Base-by-base conservation (phyloP, 306 rosid genomes). In the Prinsepia uniflora region DNA sequence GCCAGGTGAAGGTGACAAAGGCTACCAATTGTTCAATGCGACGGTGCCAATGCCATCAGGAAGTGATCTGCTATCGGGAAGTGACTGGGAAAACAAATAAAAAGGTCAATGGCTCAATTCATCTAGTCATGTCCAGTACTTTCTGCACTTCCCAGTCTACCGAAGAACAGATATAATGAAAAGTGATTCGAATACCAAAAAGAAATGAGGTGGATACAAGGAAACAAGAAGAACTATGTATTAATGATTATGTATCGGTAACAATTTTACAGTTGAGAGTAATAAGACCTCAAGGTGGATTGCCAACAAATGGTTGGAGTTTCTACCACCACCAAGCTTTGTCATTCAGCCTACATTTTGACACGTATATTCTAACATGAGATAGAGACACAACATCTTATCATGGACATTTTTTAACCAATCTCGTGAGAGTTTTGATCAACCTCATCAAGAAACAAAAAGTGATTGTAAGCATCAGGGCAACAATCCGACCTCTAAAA, bases 401-500 rank as follows among this genome's bases (percentile, higher is more conserved):
- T 53, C 60, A 67, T 4, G 71, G 61, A 49, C 76, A 72, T 67
- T 72, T 44, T 13, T 57, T 58, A 49, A 68, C 54, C 43, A 80
- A 70, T 77, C 73, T 74, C 43, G 80, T 56, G 10, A 61, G 22
- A 34, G 17, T 56, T 46, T 46, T 76, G 50, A 72, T 63, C 30
- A 86, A 48, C 74, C 84, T 90, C 12, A 82, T 45, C 72, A 75
- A 61, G 19, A 87, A 80, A 67, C 90, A 82, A 83, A 96, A 89
- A 63, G 80, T 40, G 42, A 90, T 56, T 20, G 83, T 74, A 6
- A 92, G 79, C 15, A 78, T 6, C 56, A 90, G 44, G 54, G 96
- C 92, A 8, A 52, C 34, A 58, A 88, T 62, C 8, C 89, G 79
- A 30, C 96, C 96, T 18, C 81, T 76, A 12, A 78, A 67, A 49